Evolutionary conservation across 768 basidiomycete genomes (phyloP), one percentile per base, ranked within the genome.

Genomic region (Termitomyces sp.): DNA sequence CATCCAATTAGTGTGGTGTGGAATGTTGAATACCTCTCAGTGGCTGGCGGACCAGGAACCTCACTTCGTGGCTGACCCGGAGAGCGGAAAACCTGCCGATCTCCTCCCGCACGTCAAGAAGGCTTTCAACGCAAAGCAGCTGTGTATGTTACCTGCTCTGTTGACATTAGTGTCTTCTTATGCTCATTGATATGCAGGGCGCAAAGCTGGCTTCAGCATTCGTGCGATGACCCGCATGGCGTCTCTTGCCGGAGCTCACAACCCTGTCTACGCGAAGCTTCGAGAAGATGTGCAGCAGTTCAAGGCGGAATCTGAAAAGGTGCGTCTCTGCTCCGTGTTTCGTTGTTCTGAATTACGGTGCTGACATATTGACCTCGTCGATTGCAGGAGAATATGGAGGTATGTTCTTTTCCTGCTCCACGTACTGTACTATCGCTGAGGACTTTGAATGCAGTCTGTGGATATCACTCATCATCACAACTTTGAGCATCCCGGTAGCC

Each of bases 101-200:
- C 80, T 98, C 68, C 76, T 98, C 67, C 96, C 96, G 34, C 84
- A 90, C 49, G 89, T 98, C 74, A 92, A 88, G 81, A 91, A 86
- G 75, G 88, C 86, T 36, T 95, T 97, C 77, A 86, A 97, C 71
- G 94, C 93, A 37, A 91, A 84, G 78, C 85, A 83, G 75, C 86
- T 92, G 17, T 96, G 92, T 93, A 69, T 57, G 90, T 81, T 17
- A 46, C 32, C 14, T 64, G 56, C 46, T 49, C 5, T 51, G n/a
- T 47, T 31, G 64, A 6, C 32, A 14, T 34, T 17, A 54, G 12
- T 38, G 50, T n/a, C 54, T 60, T 25, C 49, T 63, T 17, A 66
- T 56, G 60, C 5, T 63, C 47, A 12, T 42, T 17, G 61, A 9
- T 34, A 40, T 55, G 29, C 71, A 94, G 93, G 94, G 92, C 88